Conservation (phyloP, 768 basidiomycete species). For the Zangia roseola region DNA sequence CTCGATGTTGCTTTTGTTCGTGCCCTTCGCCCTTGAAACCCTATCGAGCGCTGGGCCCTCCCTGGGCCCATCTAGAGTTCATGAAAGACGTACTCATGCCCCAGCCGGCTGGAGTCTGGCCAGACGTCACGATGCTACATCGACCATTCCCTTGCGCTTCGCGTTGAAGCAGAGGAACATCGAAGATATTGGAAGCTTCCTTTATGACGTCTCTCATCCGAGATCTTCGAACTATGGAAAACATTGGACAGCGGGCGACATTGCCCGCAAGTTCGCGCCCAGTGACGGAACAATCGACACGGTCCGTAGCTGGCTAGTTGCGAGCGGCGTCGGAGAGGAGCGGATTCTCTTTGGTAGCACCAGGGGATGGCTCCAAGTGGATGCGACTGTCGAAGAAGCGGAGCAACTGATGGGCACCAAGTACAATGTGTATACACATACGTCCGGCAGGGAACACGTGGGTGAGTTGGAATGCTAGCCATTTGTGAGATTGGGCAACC, state of each 20-base stretch:
- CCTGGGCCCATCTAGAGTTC: slow-evolving; percentile 28
- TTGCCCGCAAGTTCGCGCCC: slow-evolving; percentile 29
- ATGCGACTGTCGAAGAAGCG: slow-evolving; percentile 31
- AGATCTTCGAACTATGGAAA: slow-evolving; percentile 32
- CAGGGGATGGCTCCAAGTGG: slow-evolving; percentile 29
- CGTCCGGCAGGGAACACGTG: slow-evolving; percentile 25
- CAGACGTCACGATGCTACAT: slow-evolving; percentile 34
- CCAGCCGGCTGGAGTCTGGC: slow-evolving; percentile 39
- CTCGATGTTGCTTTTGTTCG: slow-evolving; percentile 3
- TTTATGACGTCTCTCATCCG: slow-evolving; percentile 34
- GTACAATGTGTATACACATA: slow-evolving; percentile 32
- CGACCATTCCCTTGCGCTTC: slow-evolving; percentile 28
- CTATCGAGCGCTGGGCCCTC: slow-evolving; percentile 16
- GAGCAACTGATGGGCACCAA: slow-evolving; percentile 32
- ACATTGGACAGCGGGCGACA: slow-evolving; percentile 31
- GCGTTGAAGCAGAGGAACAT: slow-evolving; percentile 34
- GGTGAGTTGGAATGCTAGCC: slow-evolving; percentile 12
- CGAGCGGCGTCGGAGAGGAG: slow-evolving; percentile 21
- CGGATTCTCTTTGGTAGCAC: slow-evolving; percentile 15
- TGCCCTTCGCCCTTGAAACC: slow-evolving; percentile 10
- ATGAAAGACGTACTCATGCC: slow-evolving; percentile 38
- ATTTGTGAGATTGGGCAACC: not conserved
- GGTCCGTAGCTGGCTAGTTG: slow-evolving; percentile 29
- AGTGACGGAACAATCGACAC: slow-evolving; percentile 19
- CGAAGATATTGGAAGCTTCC: slow-evolving; percentile 21